Evolutionary conservation across 148 eudicot species (phyloP).

Genomic region (Rhododendron ferrugineum): DNA sequence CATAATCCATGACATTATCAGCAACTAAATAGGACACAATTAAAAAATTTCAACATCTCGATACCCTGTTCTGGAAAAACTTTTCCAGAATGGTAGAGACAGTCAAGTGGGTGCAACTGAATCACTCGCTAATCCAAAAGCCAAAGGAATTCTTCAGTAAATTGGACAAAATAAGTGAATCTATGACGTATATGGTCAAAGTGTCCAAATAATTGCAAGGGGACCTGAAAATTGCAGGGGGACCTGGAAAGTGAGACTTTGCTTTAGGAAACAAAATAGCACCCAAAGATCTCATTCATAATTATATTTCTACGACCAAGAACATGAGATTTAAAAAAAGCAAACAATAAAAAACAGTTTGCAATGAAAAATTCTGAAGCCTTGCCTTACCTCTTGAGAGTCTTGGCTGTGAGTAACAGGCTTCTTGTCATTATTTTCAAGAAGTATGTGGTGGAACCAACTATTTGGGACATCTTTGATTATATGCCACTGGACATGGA

Average conservation of each 20-base stretch:
- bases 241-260: neutral
- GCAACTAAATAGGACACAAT: too few species aligned
- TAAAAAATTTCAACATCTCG: conserved; percentile 40
- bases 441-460: conserved; percentile 71
- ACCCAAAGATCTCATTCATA: neutral
- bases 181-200: neutral
- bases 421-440: too few species aligned
- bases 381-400: too few species aligned
- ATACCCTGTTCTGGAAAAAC: conserved; percentile 47
- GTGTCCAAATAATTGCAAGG: neutral
- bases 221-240: neutral
- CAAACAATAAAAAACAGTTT: neutral
- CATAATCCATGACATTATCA: too few species aligned
- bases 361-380: neutral
- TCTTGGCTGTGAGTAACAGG: too few species aligned
- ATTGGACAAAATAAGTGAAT: neutral
- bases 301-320: neutral
- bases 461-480: conserved; percentile 85
- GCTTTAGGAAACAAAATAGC: neutral
- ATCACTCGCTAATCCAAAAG: too few species aligned
- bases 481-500: conserved; percentile 77
- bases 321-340: neutral
- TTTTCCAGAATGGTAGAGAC: too few species aligned
- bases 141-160: neutral
- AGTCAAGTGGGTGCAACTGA: too few species aligned